Evolutionary conservation across 768 basidiomycete species (phyloP), one percentile per base, ranked within the genome.

Genomic region (Suillus subluteus): DNA sequence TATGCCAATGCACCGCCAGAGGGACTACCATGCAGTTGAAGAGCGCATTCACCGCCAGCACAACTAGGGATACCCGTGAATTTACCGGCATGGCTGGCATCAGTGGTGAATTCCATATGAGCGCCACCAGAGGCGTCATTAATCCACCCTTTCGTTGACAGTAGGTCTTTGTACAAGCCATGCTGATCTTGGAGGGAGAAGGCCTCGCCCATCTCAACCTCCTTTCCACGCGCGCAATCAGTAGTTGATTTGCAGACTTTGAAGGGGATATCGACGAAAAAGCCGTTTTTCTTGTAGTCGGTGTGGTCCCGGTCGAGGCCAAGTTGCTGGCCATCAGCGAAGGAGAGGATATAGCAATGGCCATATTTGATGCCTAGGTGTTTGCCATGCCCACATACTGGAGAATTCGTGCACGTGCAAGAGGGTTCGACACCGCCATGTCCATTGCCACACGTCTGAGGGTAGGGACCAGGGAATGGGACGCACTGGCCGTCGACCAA

Each of bases 141-240:
- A 30, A 52, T 52, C 26, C 52, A 52, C 26, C 52, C 52, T 16
- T 52, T 52, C 15, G 52, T 52, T 26, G 52, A 30, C 3, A 16
- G 7, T 7, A 15, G 6, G 26, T 52, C 52, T 1, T 52, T 30
- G 15, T 52, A 52, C 15, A 52, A 30, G 3, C 52, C 52, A 9
- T 52, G 52, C 26, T 52, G 50, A 52, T 52, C 50, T 52, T 52
- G 50, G 26, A 52, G 50, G 26, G 26, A 52, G 50, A 52, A 52
- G 15, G 7, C 15, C 50, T 52, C 2, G 6, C 23, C 50, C 13
- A 16, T 26, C 50, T 52, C 50, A 52, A 52, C 50, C 13, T 52
- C 50, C 13, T 52, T 26, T 52, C 50, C 50, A 26, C 23, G 50
- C 0, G 50, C 26, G 26, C 50, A 52, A 26, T 52, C 50, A 15